Conservation (phyloP, 495 filamentous ascomycete genomes). For the Podospora bellae-mahoneyi region DNA sequence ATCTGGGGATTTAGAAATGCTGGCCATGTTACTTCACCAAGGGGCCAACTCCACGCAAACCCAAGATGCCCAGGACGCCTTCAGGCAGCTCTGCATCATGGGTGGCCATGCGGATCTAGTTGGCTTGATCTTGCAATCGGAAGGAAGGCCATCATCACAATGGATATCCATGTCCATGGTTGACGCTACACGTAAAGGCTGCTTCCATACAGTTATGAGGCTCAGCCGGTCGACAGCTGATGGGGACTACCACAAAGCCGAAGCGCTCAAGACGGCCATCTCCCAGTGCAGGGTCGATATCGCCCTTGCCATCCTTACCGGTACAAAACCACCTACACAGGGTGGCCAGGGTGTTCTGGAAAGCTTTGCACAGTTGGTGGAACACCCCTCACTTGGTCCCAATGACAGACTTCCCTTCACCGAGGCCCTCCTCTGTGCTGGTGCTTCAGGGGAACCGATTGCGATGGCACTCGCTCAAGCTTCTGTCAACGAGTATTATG, state of each 20-base stretch:
- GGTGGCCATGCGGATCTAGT: constrained; percentile 40
- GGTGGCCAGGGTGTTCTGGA: constrained; percentile 37
- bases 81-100: constrained; percentile 40
- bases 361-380: constrained; percentile 40
- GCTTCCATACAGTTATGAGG: constrained; percentile 42
- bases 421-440: constrained; percentile 47
- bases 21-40: constrained; percentile 40
- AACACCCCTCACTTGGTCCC: constrained; percentile 39
- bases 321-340: constrained; percentile 35
- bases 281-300: constrained; percentile 42
- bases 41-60: constrained; percentile 40
- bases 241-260: constrained; percentile 42
- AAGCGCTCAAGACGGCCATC: constrained; percentile 44
- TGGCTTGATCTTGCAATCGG: constrained; percentile 43
- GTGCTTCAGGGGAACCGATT: constrained; percentile 40
- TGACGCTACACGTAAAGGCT: constrained; percentile 43
- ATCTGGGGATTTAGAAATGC: constrained; percentile 34
- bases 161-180: constrained; percentile 44
- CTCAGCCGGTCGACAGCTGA: constrained; percentile 46
- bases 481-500: constrained; percentile 37
- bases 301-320: constrained; percentile 44
- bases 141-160: constrained; percentile 34
- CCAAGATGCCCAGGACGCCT: constrained; percentile 42
- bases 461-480: constrained; percentile 40
- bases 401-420: constrained; percentile 43